phyloP scores from a whole-genome alignment of 2,329 filamentous ascomycete species.

The Fusarium bactridioides region DNA sequence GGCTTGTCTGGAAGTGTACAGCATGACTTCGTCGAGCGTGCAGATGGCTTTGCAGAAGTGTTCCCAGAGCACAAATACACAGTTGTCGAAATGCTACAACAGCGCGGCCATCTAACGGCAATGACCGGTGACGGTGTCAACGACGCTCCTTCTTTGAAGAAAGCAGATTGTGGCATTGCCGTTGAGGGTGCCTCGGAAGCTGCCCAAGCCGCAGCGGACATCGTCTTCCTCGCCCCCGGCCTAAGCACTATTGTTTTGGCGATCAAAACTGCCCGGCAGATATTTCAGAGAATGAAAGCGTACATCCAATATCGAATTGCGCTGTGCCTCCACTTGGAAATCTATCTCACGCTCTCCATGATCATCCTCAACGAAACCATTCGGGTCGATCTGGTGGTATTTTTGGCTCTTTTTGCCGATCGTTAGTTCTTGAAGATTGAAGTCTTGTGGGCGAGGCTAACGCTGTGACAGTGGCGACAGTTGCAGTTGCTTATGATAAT shows the following conservation, averaged over 20 bases:
- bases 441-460: too few species aligned
- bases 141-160: constrained; percentile 15
- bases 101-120: constrained; percentile 11
- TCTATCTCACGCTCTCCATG: constrained; percentile 15
- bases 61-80: constrained; percentile 22
- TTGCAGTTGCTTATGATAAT: constrained; percentile 29
- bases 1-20: constrained; percentile 17
- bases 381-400: constrained; percentile 6
- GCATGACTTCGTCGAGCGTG: constrained; percentile 25
- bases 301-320: constrained; percentile 30
- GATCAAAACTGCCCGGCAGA: constrained; percentile 1
- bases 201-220: constrained; percentile 21
- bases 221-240: neutral
- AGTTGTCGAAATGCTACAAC: constrained; percentile 20
- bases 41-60: constrained; percentile 22
- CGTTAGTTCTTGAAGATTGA: too few species aligned
- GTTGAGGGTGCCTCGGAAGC: constrained; percentile 23
- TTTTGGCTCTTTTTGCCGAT: neutral
- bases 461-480: neutral
- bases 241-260: constrained; percentile 3
- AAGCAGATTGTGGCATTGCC: constrained; percentile 13
- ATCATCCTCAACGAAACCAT: constrained; percentile 29
- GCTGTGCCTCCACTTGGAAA: constrained; percentile 9
- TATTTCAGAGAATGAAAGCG: constrained; percentile 28
- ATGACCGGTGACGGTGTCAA: constrained; percentile 26